Percentiles rank a stretch among this genome's conserved stretches.
These are phyloP conservation scores for Kalanchoe fedtschenkoi DNA, from an alignment of 164 flowering plant genomes.

Conservation along the genomic window DNA sequence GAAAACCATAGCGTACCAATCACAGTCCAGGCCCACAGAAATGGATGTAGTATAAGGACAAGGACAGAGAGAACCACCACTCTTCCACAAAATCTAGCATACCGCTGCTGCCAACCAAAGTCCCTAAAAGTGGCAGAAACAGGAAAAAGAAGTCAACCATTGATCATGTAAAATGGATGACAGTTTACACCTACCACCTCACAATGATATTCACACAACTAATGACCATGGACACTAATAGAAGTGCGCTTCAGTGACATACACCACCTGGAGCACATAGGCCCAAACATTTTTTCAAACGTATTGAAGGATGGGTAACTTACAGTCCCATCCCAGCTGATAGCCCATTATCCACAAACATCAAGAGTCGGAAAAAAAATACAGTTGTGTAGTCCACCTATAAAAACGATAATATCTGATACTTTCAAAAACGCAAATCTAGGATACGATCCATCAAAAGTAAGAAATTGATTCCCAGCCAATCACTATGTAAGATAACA, in stretches of 20 bases:
- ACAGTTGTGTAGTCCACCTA: conserved; percentile 92
- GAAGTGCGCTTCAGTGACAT: neutral
- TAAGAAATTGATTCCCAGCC: neutral
- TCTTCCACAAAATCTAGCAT: conserved; percentile 87
- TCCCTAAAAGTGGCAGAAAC: conserved; percentile 41
- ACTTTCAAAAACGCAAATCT: neutral
- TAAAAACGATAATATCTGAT: conserved; percentile 1
- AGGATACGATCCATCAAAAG: neutral
- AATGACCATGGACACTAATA: neutral
- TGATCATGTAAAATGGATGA: neutral
- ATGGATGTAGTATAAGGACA: conserved; percentile 71
- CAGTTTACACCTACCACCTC: neutral
- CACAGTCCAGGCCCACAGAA: conserved; percentile 93
- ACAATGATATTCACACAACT: neutral
- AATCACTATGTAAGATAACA: conserved; percentile 10
- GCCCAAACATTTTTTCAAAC: neutral
- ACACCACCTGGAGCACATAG: neutral
- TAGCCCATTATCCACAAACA: conserved; percentile 92
- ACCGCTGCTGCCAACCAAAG: conserved; percentile 88
- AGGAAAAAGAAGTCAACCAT: neutral
- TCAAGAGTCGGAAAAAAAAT: conserved; percentile 82
- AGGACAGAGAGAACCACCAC: conserved; percentile 75
- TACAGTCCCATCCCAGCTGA: conserved; percentile 99
- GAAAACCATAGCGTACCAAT: conserved; percentile 92
- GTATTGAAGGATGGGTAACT: conserved; percentile 17